A percentile compares a stretch with the other conserved stretches of the same genome.
Conservation (phyloP, 31 red algal species). For the Pterothamnion heteromorphum region DNA sequence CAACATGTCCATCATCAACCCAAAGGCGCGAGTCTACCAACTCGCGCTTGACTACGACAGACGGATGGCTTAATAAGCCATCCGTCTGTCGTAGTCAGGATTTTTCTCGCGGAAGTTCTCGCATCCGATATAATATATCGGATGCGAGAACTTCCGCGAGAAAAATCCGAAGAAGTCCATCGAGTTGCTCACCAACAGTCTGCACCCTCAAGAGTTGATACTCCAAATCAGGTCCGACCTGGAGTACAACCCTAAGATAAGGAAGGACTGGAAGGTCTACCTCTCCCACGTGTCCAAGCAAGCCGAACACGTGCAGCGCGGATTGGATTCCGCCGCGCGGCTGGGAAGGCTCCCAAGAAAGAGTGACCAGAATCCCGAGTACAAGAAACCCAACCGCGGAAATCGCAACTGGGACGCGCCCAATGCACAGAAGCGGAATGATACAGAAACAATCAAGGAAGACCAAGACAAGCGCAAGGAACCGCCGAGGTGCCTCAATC, state of each 20-base stretch:
- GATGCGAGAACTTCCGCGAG: not conserved
- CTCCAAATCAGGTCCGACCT: not conserved
- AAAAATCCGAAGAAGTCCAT: not conserved
- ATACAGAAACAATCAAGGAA: not conserved
- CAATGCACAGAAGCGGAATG: no score
- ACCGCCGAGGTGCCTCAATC: not conserved
- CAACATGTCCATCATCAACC: not conserved
- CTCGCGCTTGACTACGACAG: not conserved
- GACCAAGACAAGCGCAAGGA: not conserved
- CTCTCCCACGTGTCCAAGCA: not conserved
- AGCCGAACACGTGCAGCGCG: not conserved
- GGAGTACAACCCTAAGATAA: not conserved
- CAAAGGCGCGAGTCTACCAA: not conserved
- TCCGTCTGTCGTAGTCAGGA: no score
- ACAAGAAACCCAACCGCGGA: not conserved
- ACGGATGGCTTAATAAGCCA: not conserved
- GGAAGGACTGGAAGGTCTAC: not conserved
- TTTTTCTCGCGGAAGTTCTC: no score
- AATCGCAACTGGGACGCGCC: not conserved
- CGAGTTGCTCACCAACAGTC: not conserved
- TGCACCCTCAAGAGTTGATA: not conserved
- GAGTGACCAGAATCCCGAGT: not conserved
- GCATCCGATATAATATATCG: no score
- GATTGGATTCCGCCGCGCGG: not conserved
- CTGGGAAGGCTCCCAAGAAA: not conserved